These are phyloP conservation scores for Schwanniomyces etchellsii DNA, from an alignment of 1,139 yeast genomes.

Conservation along the genomic window DNA sequence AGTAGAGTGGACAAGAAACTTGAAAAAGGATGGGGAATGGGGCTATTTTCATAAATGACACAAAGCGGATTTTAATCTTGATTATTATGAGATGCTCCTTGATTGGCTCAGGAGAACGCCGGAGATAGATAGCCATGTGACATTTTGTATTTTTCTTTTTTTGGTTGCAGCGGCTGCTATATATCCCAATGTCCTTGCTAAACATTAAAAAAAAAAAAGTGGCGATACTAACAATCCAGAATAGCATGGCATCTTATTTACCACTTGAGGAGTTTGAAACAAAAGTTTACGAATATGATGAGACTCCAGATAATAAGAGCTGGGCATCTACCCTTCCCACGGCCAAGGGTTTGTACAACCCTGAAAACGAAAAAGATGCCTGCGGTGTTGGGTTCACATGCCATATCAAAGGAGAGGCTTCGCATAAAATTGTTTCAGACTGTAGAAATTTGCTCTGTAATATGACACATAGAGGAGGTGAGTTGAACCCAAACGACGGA, in stretches of 20 bases:
- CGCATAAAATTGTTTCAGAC: constrained; percentile 92
- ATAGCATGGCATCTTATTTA: constrained; percentile 27
- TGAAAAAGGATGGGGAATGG: too few relatives aligned
- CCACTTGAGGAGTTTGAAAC: constrained; percentile 37
- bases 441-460: constrained; percentile 85
- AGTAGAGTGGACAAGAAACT: too few relatives aligned
- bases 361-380: constrained; percentile 91
- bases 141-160: too few relatives aligned
- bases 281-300: constrained; percentile 60
- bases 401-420: constrained; percentile 79
- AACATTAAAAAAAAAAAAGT: too few relatives aligned
- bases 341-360: constrained; percentile 88
- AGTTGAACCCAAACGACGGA: constrained; percentile 93
- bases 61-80: too few relatives aligned
- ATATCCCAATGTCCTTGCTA: too few relatives aligned
- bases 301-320: constrained; percentile 70
- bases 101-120: not conserved
- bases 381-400: constrained; percentile 99
- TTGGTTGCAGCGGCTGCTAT: not conserved
- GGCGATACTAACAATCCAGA: too few relatives aligned
- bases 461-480: constrained; percentile 99
- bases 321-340: constrained; percentile 92
- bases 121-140: constrained; percentile 1
- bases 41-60: too few relatives aligned
- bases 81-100: not conserved